Base-by-base conservation (phyloP, 148 eudicot genomes). In the Rheum nobile region DNA sequence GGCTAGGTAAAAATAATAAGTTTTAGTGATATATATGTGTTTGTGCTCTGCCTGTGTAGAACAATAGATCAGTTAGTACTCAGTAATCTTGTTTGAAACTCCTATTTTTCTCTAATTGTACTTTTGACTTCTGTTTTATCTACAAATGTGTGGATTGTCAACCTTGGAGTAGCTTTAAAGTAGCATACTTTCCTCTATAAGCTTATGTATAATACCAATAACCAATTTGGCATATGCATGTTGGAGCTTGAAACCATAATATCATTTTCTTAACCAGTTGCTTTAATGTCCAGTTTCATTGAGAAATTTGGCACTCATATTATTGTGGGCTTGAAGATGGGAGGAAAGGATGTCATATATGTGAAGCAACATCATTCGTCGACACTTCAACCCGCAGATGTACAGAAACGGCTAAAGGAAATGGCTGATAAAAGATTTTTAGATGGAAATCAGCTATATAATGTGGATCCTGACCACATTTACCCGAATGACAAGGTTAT, bases 321-420 rank as follows among this genome's bases (percentile, higher is more conserved):
- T 72, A 84, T 95, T 79, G 98, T 88, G 75, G 98, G 97, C 69
- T 76, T 91, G 46, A 95, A 90, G 86, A 91, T 95, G 98, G 98
- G 98, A 78, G 98, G 98, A 43, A 95, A 95, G 77, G 98, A 95
- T 88, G 97, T 95, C 67, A 85, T 95, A 69, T 91, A 83, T 78
- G 75, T 86, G 79, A 95, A 95, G 82, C 98, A 95, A 75, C 96
- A 85, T 71, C 97, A 91, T 81, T 87, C 91, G 19, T 95, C 98
- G 71, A 70, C 89, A 28, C 96, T 95, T 70, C 93, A 86, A 76
- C 93, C 93, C 41, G 88, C 96, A 80, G 98, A 95, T 75, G 89
- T 95, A 80, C 98, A 95, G 83, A 88, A 86, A 81, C 85, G 84
- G 73, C 82, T 95, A 70, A 95, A 91, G 85, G 85, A 80, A 46